Base-by-base conservation (phyloP, 2,329 filamentous ascomycete genomes). In the Colletotrichum liriopes region DNA sequence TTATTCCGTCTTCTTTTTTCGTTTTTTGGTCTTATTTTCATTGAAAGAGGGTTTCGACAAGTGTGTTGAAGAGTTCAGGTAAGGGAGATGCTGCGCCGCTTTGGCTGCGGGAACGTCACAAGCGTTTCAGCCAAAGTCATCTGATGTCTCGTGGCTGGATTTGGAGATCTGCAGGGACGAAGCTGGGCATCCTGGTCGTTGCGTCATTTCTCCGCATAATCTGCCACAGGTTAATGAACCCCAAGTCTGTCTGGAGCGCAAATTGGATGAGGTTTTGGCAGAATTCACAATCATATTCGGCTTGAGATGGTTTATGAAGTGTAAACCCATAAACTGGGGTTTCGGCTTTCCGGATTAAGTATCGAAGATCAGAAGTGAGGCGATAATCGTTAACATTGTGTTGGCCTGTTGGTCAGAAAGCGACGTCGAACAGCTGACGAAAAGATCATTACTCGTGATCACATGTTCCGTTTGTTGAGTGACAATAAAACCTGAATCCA, bases 121-220 rank as follows among this genome's bases (percentile, higher is more conserved):
- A 26, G 65, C 23, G 69, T 72, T 72, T 72, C 69, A 72, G 43
- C 39, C 45, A 47, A 18, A 23, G 65, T 69, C 69, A 72, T 69
- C 69, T 64, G 65, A 72, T 72, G 51, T 63, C 26, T 45, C 37
- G 39, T 26, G 32, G n/a, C 29, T 56, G 20, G 49, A 49, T 26
- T 26, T 56, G 26, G 41, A 39, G 56, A 62, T 56, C 23, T 59
- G 49, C 69, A 69, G 52, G 58, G 59, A 60, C 52, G 29, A 29
- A 54, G 51, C 20, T n/a, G 20, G 37, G 12, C 41, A 52, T 59
- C 45, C 26, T 29, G 37, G 67, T 20, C 16, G n/a, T 54, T 59
- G 69, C 64, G 64, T 71, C 68, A 60, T 66, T 47, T 71, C 49
- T 71, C 68, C 49, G 64, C 64, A 67, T 43, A 32, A 11, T 67